Percentiles rank a stretch among this genome's conserved stretches.
Conservation (phyloP, 2,329 filamentous ascomycete species). For the Aphanocladium album region DNA sequence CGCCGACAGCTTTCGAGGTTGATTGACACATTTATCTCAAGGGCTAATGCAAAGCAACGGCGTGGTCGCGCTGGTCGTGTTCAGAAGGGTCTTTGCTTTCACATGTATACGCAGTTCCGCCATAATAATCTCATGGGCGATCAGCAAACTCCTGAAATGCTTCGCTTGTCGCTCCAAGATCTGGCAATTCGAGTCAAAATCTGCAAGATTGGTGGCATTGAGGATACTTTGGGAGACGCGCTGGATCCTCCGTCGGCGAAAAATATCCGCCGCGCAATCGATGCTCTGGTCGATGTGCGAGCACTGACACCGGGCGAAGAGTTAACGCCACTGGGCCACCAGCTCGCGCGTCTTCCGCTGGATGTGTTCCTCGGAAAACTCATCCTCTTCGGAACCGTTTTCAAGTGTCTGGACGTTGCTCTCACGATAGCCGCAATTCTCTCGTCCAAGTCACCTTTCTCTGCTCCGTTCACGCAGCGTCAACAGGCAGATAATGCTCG, state of each 20-base stretch:
- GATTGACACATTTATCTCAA: conserved; percentile 91
- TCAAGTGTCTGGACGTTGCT: conserved; percentile 86
- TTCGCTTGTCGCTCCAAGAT: conserved; percentile 89
- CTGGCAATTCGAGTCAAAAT: conserved; percentile 95
- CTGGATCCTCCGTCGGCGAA: conserved; percentile 85
- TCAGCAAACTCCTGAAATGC: conserved; percentile 94
- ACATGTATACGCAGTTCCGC: conserved; percentile 85
- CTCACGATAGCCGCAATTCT: conserved; percentile 89
- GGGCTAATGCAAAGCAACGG: conserved; percentile 92
- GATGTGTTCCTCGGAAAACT: conserved; percentile 95
- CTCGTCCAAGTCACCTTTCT: conserved; percentile 91
- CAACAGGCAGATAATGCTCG: conserved; percentile 76
- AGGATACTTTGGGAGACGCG: conserved; percentile 80
- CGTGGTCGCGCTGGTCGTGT: conserved; percentile 92
- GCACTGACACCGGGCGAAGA: conserved; percentile 78
- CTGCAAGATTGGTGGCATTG: conserved; percentile 90
- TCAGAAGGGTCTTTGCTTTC: conserved; percentile 90
- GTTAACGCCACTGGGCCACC: conserved; percentile 77
- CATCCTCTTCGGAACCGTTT: conserved; percentile 78
- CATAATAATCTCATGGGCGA: conserved; percentile 83
- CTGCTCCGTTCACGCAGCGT: conserved; percentile 78
- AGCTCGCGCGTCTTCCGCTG: conserved; percentile 81
- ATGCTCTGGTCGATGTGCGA: conserved; percentile 87
- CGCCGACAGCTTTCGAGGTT: conserved; percentile 83
- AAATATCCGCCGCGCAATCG: conserved; percentile 89